phyloP scores from a whole-genome alignment of 192 early-diverging fungal species.

The Coemansia biformis region DNA sequence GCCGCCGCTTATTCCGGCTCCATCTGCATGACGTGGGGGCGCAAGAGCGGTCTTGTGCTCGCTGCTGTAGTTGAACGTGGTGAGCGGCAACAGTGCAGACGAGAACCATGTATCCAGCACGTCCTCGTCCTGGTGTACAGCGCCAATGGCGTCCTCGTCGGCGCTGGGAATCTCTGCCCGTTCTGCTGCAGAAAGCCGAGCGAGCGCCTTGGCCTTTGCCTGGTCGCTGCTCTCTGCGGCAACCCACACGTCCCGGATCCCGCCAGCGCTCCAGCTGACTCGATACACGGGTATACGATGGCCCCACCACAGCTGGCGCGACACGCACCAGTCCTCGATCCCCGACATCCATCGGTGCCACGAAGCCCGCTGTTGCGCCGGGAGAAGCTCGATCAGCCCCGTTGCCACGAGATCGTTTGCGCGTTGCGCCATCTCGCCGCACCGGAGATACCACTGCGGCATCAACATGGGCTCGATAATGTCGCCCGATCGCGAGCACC shows the following conservation, averaged over 20 bases:
- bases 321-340: slow-evolving; percentile 97
- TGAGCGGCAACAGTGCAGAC: slow-evolving; percentile 85
- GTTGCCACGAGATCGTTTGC: slow-evolving; percentile 62
- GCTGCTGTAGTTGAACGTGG: slow-evolving; percentile 53
- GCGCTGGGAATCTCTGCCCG: neutral
- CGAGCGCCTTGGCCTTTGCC: slow-evolving; percentile 33
- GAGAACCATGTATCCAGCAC: slow-evolving; percentile 99
- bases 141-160: neutral
- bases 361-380: slow-evolving; percentile 68
- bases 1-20: too few species aligned
- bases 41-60: slow-evolving; percentile 15
- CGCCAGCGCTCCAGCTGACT: slow-evolving; percentile 40
- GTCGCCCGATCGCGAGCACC: slow-evolving; percentile 79
- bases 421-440: slow-evolving; percentile 63
- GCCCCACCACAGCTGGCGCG: slow-evolving; percentile 98
- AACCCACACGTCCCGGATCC: slow-evolving; percentile 20
- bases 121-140: slow-evolving; percentile 63
- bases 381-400: slow-evolving; percentile 64
- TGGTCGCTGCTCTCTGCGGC: slow-evolving; percentile 28
- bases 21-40: too few species aligned
- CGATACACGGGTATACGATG: slow-evolving; percentile 90
- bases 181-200: slow-evolving; percentile 2
- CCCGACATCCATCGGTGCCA: slow-evolving; percentile 85
- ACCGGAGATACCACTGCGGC: slow-evolving; percentile 96
- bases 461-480: slow-evolving; percentile 92